These are phyloP conservation scores for Ascocoryne sarcoides DNA, from an alignment of 2,329 filamentous ascomycete genomes.

Conservation along the genomic window DNA sequence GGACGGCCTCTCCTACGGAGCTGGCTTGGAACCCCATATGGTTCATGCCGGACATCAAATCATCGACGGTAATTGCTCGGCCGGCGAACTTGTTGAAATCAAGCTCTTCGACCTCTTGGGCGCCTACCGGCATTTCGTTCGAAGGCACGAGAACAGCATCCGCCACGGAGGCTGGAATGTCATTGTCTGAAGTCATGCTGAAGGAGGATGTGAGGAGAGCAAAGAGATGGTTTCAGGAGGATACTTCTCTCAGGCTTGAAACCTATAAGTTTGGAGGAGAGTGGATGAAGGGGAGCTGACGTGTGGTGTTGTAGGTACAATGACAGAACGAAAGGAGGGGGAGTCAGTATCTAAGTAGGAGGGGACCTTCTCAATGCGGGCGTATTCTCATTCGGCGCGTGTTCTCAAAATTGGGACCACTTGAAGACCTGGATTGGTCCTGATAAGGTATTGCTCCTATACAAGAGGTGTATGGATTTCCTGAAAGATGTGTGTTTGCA, in stretches of 20 bases:
- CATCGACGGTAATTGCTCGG: slow-evolving; percentile 71
- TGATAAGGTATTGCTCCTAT: too few species aligned
- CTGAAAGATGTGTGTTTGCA: too few species aligned
- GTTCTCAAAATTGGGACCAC: too few species aligned
- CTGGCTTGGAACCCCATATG: slow-evolving; percentile 80
- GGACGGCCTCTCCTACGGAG: slow-evolving; percentile 75
- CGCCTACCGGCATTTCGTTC: slow-evolving; percentile 66
- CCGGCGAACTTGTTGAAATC: slow-evolving; percentile 80
- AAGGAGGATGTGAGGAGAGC: background rate
- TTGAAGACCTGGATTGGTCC: too few species aligned
- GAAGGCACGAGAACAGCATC: slow-evolving; percentile 75
- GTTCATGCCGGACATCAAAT: slow-evolving; percentile 73
- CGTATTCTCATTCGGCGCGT: too few species aligned
- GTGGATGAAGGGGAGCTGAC: too few species aligned
- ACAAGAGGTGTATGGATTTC: too few species aligned
- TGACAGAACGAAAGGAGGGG: background rate
- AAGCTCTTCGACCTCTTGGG: slow-evolving; percentile 78
- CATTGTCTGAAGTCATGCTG: background rate
- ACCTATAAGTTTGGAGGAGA: background rate
- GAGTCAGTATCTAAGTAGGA: background rate
- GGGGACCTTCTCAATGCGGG: background rate
- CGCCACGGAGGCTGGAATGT: background rate
- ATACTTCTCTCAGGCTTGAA: background rate
- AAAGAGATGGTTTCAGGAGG: background rate
- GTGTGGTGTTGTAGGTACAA: background rate